Percentiles rank a stretch among this genome's conserved stretches.
phyloP scores from a whole-genome alignment of 2,329 filamentous ascomycete genomes.

The Botrytis hyacinthi region DNA sequence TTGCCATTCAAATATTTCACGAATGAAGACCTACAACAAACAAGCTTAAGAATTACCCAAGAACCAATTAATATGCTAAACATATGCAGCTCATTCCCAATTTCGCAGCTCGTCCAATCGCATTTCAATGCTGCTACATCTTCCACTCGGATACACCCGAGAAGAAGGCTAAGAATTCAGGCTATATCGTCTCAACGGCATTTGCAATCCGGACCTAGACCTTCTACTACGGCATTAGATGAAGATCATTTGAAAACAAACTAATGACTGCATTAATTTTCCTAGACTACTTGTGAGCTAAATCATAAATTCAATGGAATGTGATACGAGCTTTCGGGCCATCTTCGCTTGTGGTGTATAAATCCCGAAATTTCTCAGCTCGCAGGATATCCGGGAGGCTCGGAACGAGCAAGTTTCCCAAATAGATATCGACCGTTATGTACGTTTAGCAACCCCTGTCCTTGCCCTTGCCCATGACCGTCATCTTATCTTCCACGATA shows the following conservation, averaged over 20 bases:
- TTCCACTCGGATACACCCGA: not conserved
- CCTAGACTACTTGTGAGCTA: not conserved
- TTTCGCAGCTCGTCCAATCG: not conserved
- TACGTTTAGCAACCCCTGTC: not conserved
- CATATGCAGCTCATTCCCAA: not conserved
- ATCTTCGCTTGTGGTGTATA: not conserved
- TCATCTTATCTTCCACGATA: not conserved
- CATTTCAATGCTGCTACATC: not conserved
- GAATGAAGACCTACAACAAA: not conserved
- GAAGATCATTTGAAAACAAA: not conserved
- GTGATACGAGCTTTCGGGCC: not conserved
- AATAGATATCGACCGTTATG: not conserved
- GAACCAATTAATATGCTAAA: not conserved
- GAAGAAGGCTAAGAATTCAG: not conserved
- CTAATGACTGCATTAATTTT: not conserved
- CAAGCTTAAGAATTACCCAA: not conserved
- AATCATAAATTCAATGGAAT: not conserved
- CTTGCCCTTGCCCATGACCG: not conserved
- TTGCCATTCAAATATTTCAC: not conserved
- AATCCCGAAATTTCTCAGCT: not conserved
- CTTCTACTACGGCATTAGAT: not conserved
- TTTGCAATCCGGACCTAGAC: not conserved
- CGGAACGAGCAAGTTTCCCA: not conserved
- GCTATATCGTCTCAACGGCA: not conserved
- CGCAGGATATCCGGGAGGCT: not conserved